Percentiles rank a stretch among this genome's conserved stretches.
Evolutionary conservation across 495 filamentous ascomycete species (phyloP).

Genomic region (Chaetomium fimeti): DNA sequence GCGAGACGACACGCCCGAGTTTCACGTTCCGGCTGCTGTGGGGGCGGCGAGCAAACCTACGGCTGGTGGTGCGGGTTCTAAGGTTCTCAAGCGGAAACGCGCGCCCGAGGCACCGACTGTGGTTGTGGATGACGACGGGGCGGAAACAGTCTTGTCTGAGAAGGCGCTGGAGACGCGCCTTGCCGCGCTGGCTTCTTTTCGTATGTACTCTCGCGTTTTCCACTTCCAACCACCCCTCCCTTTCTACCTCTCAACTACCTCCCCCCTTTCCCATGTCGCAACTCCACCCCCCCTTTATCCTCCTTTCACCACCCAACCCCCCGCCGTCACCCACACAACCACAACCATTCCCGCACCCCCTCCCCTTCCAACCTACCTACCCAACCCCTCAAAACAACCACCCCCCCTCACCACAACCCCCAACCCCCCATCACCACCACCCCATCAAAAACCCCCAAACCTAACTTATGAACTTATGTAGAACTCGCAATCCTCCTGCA

Average conservation of each 20-base stretch:
- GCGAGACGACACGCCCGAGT: slow-evolving; percentile 67
- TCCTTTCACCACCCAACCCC: no score
- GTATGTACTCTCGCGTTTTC: background rate
- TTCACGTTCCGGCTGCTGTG: slow-evolving; percentile 48
- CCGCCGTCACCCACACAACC: no score
- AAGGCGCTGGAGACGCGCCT: slow-evolving; percentile 57
- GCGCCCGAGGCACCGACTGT: slow-evolving; percentile 22
- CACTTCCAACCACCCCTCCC: background rate
- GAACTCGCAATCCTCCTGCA: slow-evolving; percentile 72
- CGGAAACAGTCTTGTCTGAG: slow-evolving; percentile 45
- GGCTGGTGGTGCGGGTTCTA: background rate
- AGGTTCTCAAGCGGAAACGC: slow-evolving; percentile 1
- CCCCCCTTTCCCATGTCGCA: background rate
- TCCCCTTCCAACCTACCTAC: no score
- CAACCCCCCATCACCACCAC: no score
- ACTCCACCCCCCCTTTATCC: no score
- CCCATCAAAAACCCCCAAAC: no score
- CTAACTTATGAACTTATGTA: no score
- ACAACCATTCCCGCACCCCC: no score
- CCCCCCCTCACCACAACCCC: no score
- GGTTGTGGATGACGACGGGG: slow-evolving; percentile 52
- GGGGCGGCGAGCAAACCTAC: background rate
- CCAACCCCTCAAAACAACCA: no score
- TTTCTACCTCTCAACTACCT: background rate
- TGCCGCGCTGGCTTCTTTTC: slow-evolving; percentile 68